These are phyloP conservation scores for Wickerhamomyces canadensis DNA, from an alignment of 805 yeast species.

Conservation along the genomic window DNA sequence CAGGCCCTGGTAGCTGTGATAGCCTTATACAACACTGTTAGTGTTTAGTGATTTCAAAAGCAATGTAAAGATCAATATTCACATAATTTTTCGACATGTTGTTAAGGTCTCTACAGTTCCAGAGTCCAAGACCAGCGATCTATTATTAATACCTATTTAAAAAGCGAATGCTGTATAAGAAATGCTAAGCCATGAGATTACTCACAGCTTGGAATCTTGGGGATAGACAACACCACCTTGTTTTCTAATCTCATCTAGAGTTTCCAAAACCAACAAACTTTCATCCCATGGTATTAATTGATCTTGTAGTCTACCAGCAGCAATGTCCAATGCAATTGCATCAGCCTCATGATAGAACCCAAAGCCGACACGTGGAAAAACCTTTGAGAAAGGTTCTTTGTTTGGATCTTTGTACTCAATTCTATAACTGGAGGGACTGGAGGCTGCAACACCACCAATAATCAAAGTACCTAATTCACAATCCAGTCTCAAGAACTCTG, in stretches of 20 bases:
- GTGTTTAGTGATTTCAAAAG: too few relatives aligned
- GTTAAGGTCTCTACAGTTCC: too few relatives aligned
- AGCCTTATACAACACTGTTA: too few relatives aligned
- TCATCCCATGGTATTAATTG: constrained; percentile 37
- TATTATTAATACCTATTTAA: too few relatives aligned
- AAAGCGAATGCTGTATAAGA: too few relatives aligned
- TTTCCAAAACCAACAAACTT: constrained; percentile 39
- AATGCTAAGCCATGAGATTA: too few relatives aligned
- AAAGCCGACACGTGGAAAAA: constrained; percentile 18
- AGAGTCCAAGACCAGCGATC: too few relatives aligned
- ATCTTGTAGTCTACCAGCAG: constrained; percentile 34
- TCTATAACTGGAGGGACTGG: constrained; percentile 19
- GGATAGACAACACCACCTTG: constrained; percentile 42
- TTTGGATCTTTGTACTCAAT: constrained; percentile 24
- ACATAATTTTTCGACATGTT: too few relatives aligned
- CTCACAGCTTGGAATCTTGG: neutral
- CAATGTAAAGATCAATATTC: too few relatives aligned
- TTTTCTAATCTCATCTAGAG: constrained; percentile 41
- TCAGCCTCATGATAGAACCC: constrained; percentile 57
- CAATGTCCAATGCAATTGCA: constrained; percentile 42
- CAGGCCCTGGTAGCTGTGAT: too few relatives aligned
- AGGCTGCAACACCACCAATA: constrained; percentile 6
- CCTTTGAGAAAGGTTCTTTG: neutral
- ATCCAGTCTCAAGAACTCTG: neutral
- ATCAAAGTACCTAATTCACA: constrained; percentile 3